Conservation (phyloP, 179 eudicot genomes). For the Carnegiea gigantea region DNA sequence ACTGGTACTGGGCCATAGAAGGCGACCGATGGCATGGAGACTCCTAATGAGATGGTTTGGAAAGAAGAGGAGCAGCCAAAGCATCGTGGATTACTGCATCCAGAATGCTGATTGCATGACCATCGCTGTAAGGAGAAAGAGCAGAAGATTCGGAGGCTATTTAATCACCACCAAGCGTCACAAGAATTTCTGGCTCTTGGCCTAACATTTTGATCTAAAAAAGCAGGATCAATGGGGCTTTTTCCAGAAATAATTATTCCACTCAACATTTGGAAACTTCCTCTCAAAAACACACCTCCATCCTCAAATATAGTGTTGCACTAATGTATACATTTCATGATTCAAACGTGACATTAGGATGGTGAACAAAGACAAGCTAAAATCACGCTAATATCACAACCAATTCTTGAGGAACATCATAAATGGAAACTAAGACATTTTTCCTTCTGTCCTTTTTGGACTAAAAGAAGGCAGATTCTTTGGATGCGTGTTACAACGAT, state of each 20-base stretch:
- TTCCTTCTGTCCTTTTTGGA: neutral
- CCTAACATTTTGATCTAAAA: conserved; percentile 28
- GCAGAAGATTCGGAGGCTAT: conserved; percentile 73
- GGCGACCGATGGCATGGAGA: conserved; percentile 52
- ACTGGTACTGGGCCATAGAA: conserved; percentile 68
- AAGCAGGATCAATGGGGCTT: conserved; percentile 7
- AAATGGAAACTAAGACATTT: neutral
- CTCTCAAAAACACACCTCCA: too few species aligned
- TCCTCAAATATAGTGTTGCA: neutral
- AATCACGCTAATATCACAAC: neutral
- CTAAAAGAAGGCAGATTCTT: neutral
- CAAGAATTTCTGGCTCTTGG: conserved; percentile 83
- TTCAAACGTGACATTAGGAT: neutral
- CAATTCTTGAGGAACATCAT: neutral
- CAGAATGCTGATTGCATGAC: conserved; percentile 76
- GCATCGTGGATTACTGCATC: conserved; percentile 73
- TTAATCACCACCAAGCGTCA: conserved; percentile 79
- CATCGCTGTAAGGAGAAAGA: conserved; percentile 74
- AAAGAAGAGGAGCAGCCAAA: conserved; percentile 35
- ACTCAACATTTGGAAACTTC: too few species aligned
- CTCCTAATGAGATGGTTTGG: conserved; percentile 50
- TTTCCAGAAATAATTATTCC: neutral
- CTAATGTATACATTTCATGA: neutral
- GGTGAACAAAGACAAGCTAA: neutral
- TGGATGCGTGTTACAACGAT: neutral